A percentile compares a stretch with the other conserved stretches of the same genome.
phyloP scores from a whole-genome alignment of 805 yeast genomes.

The Ogataea sp. region DNA sequence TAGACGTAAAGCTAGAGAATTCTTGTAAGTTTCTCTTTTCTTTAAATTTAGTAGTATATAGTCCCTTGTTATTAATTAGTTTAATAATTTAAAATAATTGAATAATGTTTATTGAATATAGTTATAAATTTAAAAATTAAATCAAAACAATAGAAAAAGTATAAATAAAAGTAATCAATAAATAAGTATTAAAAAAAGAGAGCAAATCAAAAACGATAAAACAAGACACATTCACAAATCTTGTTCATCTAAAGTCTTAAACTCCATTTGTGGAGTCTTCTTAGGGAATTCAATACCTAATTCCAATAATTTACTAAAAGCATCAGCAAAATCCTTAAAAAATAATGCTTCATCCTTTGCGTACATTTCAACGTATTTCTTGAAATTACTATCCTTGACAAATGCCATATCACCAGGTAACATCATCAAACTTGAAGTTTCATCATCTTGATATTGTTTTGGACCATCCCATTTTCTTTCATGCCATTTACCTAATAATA shows the following conservation, averaged over 20 bases:
- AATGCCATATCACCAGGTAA: constrained; percentile 51
- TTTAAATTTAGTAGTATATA: neutral
- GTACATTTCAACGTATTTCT: constrained; percentile 37
- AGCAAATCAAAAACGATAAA: neutral
- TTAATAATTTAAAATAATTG: neutral
- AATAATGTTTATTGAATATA: neutral
- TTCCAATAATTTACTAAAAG: constrained; percentile 48
- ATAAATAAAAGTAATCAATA: neutral
- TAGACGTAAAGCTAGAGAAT: constrained; percentile 72
- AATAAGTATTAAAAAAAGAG: neutral
- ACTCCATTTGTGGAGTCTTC: constrained; percentile 33
- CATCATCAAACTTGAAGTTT: constrained; percentile 48
- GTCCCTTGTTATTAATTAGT: neutral
- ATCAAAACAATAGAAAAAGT: neutral
- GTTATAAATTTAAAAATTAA: neutral
- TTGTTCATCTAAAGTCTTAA: constrained; percentile 69
- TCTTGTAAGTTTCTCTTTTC: constrained; percentile 32
- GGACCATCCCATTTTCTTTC: constrained; percentile 52
- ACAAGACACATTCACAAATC: constrained; percentile 17
- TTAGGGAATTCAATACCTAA: constrained; percentile 64
- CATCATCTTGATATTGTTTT: constrained; percentile 54
- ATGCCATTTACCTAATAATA: constrained; percentile 50
- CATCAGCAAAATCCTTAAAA: constrained; percentile 40
- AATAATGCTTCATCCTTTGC: constrained; percentile 42
- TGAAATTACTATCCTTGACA: constrained; percentile 36